Evolutionary conservation across 1,139 yeast genomes (phyloP).

Genomic region (Candida albicans): DNA sequence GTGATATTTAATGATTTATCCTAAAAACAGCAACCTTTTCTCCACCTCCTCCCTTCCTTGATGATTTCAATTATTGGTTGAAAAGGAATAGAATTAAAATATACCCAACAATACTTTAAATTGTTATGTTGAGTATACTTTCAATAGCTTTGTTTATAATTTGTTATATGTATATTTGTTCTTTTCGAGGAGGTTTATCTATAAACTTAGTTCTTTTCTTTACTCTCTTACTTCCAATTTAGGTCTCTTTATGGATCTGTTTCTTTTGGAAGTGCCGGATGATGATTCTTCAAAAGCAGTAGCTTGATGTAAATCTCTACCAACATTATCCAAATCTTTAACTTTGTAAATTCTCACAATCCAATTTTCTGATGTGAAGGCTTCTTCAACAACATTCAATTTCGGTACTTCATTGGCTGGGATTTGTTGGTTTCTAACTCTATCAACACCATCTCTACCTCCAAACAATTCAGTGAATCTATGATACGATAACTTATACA

Average conservation of each 20-base stretch:
- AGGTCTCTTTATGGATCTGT: constrained; percentile 54
- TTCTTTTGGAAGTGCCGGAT: constrained; percentile 25
- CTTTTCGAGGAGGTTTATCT: too few species aligned
- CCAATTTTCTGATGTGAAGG: constrained; percentile 95
- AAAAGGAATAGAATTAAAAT: too few species aligned
- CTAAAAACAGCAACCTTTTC: too few species aligned
- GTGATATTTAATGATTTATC: too few species aligned
- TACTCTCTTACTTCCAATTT: constrained; percentile 49
- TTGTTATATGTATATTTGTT: too few species aligned
- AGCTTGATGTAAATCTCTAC: constrained; percentile 65
- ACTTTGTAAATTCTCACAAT: constrained; percentile 92
- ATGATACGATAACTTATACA: constrained; percentile 95
- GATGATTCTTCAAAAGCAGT: constrained; percentile 40
- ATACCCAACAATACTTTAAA: too few species aligned
- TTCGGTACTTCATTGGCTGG: constrained; percentile 57
- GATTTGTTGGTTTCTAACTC: constrained; percentile 84
- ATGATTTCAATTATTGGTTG: too few species aligned
- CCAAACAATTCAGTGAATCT: constrained; percentile 74
- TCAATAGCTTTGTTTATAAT: too few species aligned
- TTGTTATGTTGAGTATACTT: too few species aligned
- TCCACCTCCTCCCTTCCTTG: too few species aligned
- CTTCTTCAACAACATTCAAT: constrained; percentile 85
- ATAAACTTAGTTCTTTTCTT: background rate
- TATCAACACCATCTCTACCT: constrained; percentile 71
- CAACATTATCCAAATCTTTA: constrained; percentile 84